Base-by-base conservation (phyloP, 2,329 filamentous ascomycete species). In the Xylariaceae sp. region DNA sequence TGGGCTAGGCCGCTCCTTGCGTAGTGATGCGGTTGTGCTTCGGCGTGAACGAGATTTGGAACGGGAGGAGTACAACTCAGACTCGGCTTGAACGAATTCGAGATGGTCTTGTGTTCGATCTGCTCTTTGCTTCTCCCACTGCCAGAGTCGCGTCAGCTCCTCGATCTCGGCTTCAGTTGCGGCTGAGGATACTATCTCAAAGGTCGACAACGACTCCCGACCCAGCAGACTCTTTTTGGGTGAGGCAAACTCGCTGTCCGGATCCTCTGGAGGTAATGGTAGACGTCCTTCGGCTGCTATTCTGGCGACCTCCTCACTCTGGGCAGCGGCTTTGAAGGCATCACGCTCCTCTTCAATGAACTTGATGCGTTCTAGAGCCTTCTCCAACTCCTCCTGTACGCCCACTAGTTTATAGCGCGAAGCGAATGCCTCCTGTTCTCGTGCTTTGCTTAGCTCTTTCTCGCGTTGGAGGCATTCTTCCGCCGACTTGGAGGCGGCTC, bases 81-180 rank as follows among this genome's bases (percentile, higher is more conserved):
- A 92, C 71, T 94, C 90, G 52, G 89, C 82, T 68, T 90, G 85
- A 70, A 93, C 78, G 72, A 91, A 93, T 28, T 92, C 88, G 44
- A 92, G 80, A 68, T 89, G 84, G 58, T 92, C 89, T 61, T 88
- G 80, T 0, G 89, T 88, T 6, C 88, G 83, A 60, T 89, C 82
- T 8, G 89, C 87, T 52, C 87, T 80, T 68, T 84, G 82, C 75
- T 83, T 69, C 67, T 84, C 83, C 81, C 83, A 86, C 54, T 81
- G 76, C 68, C 82, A 77, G 51, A 83, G 74, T 5, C 75, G 75
- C 1, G 75, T 76, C 36, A 86, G 73, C 64, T 86, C 82, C 40
- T 86, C 83, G 29, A 86, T 80, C 65, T 86, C 84, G n/a, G 78
- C 75, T 63, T 86, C 83, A 61, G 78, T 83, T 61, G 79, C 75